Conservation (phyloP, 805 yeast genomes). For the Starmera caribaea region DNA sequence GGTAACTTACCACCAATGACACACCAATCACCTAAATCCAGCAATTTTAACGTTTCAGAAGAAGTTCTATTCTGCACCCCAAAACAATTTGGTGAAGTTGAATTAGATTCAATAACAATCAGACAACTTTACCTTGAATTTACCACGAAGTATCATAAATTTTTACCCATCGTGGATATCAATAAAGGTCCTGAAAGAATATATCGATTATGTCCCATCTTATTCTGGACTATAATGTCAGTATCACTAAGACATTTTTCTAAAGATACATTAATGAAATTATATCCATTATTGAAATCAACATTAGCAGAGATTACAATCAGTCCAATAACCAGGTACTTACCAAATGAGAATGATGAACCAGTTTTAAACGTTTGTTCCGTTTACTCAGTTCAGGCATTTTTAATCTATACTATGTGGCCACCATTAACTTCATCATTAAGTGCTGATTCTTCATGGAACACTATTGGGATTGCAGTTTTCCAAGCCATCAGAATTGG, state of each 20-base stretch:
- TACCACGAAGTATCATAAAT: slow-evolving; percentile 70
- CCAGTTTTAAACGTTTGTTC: slow-evolving; percentile 83
- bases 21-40: background rate
- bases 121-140: slow-evolving; percentile 57
- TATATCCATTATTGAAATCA: slow-evolving; percentile 65
- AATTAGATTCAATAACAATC: slow-evolving; percentile 53
- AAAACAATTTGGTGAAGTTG: slow-evolving; percentile 62
- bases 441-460: slow-evolving; percentile 95
- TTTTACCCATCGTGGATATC: slow-evolving; percentile 82
- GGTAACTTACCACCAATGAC: background rate
- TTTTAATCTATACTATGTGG: slow-evolving; percentile 83
- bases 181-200: slow-evolving; percentile 72
- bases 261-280: slow-evolving; percentile 35
- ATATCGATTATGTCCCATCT: slow-evolving; percentile 71
- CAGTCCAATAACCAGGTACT: slow-evolving; percentile 79
- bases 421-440: slow-evolving; percentile 92
- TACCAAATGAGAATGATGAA: slow-evolving; percentile 69
- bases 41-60: slow-evolving; percentile 17
- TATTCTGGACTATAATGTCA: slow-evolving; percentile 90
- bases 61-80: slow-evolving; percentile 45
- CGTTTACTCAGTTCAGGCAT: slow-evolving; percentile 91
- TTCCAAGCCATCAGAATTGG: slow-evolving; percentile 92
- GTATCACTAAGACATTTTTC: slow-evolving; percentile 66
- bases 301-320: slow-evolving; percentile 82
- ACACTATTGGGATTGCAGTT: slow-evolving; percentile 85